These are phyloP conservation scores for Clonostachys rhizophaga DNA, from an alignment of 2,329 filamentous ascomycete genomes.

Conservation along the genomic window DNA sequence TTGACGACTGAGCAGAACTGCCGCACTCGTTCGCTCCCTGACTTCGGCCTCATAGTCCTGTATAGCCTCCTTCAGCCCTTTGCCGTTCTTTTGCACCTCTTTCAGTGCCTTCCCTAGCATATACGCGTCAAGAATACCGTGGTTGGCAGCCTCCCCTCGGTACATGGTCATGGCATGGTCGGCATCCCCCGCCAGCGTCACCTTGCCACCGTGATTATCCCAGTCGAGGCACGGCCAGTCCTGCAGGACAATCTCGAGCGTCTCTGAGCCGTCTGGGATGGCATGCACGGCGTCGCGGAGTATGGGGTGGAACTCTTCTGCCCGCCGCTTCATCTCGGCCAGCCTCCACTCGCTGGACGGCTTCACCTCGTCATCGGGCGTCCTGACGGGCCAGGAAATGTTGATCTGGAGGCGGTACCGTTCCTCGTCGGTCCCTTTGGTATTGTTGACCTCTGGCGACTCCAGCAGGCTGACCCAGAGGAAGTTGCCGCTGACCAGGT, in stretches of 20 bases:
- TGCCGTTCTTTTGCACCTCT: constrained; percentile 6
- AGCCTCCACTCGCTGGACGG: constrained; percentile 23
- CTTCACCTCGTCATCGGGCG: constrained; percentile 22
- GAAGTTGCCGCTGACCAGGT: constrained; percentile 42
- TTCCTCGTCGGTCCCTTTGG: constrained; percentile 17
- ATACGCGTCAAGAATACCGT: constrained; percentile 31
- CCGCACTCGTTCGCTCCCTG: constrained; percentile 15
- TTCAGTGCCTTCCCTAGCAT: constrained; percentile 16
- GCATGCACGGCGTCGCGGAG: constrained; percentile 29
- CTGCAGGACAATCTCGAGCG: constrained; percentile 25
- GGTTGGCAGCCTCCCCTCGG: constrained; percentile 31
- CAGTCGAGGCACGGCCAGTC: constrained; percentile 31
- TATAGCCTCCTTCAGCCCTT: constrained; percentile 8
- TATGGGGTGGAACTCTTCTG: constrained; percentile 22
- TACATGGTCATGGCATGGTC: constrained; percentile 58
- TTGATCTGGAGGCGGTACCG: constrained; percentile 37
- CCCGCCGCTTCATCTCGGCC: constrained; percentile 30
- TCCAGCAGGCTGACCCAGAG: constrained; percentile 44
- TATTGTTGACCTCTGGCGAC: constrained; percentile 28
- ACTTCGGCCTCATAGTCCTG: constrained; percentile 22
- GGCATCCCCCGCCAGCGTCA: constrained; percentile 47
- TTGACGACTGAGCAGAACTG: constrained; percentile 21
- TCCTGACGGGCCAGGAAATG: constrained; percentile 37
- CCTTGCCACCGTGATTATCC: constrained; percentile 33
- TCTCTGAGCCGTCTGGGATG: neutral